Conservation (phyloP, 2,329 filamentous ascomycete genomes). For the Xenoacremonium recifei region DNA sequence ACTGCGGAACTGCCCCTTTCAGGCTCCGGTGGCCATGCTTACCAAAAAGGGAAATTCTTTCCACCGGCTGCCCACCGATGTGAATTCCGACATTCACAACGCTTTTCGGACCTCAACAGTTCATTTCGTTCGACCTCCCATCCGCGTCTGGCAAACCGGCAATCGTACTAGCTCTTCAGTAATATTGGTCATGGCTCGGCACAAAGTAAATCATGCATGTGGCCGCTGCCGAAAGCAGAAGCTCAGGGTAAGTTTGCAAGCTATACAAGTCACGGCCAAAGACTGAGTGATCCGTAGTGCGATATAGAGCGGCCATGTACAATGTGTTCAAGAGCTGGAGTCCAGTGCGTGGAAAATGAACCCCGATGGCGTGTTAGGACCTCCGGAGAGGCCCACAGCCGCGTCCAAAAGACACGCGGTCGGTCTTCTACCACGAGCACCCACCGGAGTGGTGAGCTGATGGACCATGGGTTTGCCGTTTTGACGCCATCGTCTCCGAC, state of each 20-base stretch:
- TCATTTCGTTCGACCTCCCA: not conserved
- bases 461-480: no score
- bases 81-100: not conserved
- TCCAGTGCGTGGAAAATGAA: slow-evolving; percentile 16
- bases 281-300: slow-evolving; percentile 7
- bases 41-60: no score
- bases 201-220: slow-evolving; percentile 3
- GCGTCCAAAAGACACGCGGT: slow-evolving; percentile 3
- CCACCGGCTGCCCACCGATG: no score
- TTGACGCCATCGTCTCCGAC: no score
- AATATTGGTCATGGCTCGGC: no score
- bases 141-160: not conserved
- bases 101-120: not conserved
- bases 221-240: slow-evolving; percentile 12
- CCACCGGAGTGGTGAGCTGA: not conserved
- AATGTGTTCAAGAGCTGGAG: slow-evolving; percentile 24
- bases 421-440: not conserved
- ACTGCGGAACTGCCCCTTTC: no score
- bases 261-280: not conserved
- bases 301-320: slow-evolving; percentile 29
- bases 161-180: no score
- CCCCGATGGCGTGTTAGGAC: not conserved
- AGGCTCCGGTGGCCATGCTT: no score
- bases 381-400: no score
- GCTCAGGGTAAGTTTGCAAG: slow-evolving; percentile 4